A percentile compares a stretch with the other conserved stretches of the same genome.
Evolutionary conservation across 1,139 yeast species (phyloP).

Genomic region (Pichia inconspicua): DNA sequence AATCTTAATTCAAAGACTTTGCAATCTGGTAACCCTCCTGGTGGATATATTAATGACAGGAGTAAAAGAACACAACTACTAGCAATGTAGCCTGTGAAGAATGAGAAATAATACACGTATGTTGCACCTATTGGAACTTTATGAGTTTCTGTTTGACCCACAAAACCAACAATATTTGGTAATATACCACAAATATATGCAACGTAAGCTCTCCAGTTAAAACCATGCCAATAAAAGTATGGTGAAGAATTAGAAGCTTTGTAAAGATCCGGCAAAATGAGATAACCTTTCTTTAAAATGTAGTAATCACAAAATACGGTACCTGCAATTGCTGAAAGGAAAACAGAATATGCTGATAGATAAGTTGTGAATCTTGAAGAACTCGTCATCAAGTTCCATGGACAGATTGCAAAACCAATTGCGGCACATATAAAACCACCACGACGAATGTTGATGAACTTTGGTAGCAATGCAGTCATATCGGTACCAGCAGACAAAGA

Average conservation of each 20-base stretch:
- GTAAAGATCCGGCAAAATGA: conserved; percentile 59
- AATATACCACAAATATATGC: conserved; percentile 70
- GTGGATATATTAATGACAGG: conserved; percentile 49
- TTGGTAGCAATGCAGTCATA: conserved; percentile 75
- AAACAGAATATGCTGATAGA: conserved; percentile 77
- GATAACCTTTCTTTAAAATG: conserved; percentile 65
- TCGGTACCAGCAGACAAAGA: conserved; percentile 89
- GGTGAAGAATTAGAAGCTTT: conserved; percentile 35
- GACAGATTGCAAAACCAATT: conserved; percentile 72
- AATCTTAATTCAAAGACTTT: conserved; percentile 14
- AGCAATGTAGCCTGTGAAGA: conserved; percentile 63
- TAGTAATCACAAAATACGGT: conserved; percentile 72
- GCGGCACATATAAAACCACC: conserved; percentile 75
- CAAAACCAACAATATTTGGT: conserved; percentile 84
- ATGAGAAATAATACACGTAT: conserved; percentile 61
- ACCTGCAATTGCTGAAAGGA: conserved; percentile 82
- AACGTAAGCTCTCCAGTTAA: conserved; percentile 74
- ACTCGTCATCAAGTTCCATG: conserved; percentile 77
- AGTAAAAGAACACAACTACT: conserved; percentile 45
- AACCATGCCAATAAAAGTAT: conserved; percentile 58
- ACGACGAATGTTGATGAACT: conserved; percentile 73
- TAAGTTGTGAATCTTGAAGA: conserved; percentile 77
- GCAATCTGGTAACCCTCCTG: conserved; percentile 41
- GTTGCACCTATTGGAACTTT: conserved; percentile 75
- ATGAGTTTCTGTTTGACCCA: conserved; percentile 47